Percentiles rank a stretch among this genome's conserved stretches.
Evolutionary conservation across 805 yeast species (phyloP).

Genomic region (Sugiyamaella lignohabitans): DNA sequence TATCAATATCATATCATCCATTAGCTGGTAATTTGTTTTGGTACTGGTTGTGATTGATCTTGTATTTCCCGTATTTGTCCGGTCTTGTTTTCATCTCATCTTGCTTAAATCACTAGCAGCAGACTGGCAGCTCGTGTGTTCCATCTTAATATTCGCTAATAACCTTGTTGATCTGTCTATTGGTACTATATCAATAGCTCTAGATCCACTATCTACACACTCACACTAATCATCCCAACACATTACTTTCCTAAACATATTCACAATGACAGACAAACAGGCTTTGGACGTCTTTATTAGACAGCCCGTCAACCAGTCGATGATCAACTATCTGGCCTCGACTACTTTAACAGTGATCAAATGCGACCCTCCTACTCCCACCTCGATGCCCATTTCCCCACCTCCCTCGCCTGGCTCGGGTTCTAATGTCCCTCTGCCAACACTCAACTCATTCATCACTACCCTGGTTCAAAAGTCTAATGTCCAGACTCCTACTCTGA

Average conservation of each 20-base stretch:
- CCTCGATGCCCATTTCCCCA: conserved; percentile 12
- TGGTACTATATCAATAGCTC: neutral
- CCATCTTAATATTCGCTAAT: too few relatives aligned
- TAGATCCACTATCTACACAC: neutral
- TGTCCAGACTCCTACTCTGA: conserved; percentile 90
- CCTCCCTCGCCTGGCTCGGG: conserved; percentile 12
- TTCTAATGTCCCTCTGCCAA: conserved; percentile 21
- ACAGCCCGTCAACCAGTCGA: conserved; percentile 36
- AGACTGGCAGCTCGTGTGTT: too few relatives aligned
- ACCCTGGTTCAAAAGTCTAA: conserved; percentile 71
- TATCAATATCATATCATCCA: too few relatives aligned
- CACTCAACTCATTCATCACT: conserved; percentile 51
- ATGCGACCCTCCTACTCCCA: conserved; percentile 28
- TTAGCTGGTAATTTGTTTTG: too few relatives aligned
- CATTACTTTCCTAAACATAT: neutral
- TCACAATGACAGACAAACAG: conserved; percentile 27
- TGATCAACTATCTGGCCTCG: conserved; percentile 39
- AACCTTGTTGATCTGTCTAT: conserved; percentile 5
- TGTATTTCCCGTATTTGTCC: neutral
- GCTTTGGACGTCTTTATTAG: conserved; percentile 38
- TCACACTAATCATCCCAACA: conserved; percentile 1
- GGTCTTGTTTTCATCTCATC: neutral
- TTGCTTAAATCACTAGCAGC: too few relatives aligned
- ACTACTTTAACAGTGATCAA: conserved; percentile 35
- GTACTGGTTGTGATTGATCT: neutral